A percentile compares a stretch with the other conserved stretches of the same genome.
These are phyloP conservation scores for Clonostachys sp. DNA, from an alignment of 2,329 filamentous ascomycete genomes.

Conservation along the genomic window DNA sequence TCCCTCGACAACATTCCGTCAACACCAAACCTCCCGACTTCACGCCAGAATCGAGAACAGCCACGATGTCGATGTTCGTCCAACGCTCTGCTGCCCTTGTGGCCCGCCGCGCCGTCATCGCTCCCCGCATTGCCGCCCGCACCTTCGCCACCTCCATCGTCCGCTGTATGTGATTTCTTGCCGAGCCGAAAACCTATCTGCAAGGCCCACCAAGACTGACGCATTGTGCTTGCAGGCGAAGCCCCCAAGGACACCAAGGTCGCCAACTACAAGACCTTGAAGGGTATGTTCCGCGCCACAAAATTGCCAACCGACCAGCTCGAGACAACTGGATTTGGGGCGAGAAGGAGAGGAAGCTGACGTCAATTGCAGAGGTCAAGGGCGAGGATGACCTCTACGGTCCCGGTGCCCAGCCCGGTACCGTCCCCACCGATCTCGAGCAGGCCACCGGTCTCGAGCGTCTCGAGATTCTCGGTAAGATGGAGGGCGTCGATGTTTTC, in stretches of 20 bases:
- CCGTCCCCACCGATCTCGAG: slow-evolving; percentile 89
- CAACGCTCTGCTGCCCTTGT: slow-evolving; percentile 58
- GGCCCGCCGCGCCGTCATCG: slow-evolving; percentile 53
- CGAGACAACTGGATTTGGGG: background rate
- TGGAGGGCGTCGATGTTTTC: slow-evolving; percentile 97
- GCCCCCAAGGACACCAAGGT: slow-evolving; percentile 34
- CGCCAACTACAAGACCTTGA: slow-evolving; percentile 37
- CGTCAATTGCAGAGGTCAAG: slow-evolving; percentile 66
- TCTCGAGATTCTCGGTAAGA: slow-evolving; percentile 98
- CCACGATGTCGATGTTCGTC: slow-evolving; percentile 47
- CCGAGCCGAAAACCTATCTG: background rate
- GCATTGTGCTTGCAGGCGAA: slow-evolving; percentile 17
- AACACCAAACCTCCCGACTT: slow-evolving; percentile 11
- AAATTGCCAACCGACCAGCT: background rate
- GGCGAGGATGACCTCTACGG: slow-evolving; percentile 75
- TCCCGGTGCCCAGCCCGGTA: slow-evolving; percentile 76
- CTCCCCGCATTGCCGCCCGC: slow-evolving; percentile 45
- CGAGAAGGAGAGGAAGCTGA: slow-evolving; percentile 7
- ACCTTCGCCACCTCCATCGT: slow-evolving; percentile 55
- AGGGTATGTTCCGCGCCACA: slow-evolving; percentile 31
- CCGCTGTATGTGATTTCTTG: slow-evolving; percentile 45
- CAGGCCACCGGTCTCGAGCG: slow-evolving; percentile 97
- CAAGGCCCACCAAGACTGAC: background rate
- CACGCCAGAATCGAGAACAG: slow-evolving; percentile 7
- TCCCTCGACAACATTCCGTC: slow-evolving; percentile 31